Evolutionary conservation across 208 protist species (phyloP), one percentile per base, ranked within the genome.

Genomic region (Trypanosoma mega): DNA sequence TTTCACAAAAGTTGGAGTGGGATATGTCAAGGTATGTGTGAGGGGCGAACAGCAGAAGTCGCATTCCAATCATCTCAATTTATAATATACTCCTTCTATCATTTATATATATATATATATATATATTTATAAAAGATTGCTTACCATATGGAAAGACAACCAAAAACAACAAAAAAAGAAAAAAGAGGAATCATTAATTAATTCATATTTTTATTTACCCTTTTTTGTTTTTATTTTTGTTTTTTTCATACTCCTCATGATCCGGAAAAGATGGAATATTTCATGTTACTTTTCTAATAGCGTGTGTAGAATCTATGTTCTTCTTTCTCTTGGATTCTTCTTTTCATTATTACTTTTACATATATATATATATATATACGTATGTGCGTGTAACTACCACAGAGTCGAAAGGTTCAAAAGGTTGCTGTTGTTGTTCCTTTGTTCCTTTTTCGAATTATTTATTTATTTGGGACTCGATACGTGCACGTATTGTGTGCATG

Each of bases 41-140:
- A n/a, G 16, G 24, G n/a, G 16, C 9, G 20, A n/a, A 54, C 21
- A 24, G 31, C 6, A 24, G 31, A 54, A 33, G 29, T 41, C 12
- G 29, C 14, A n/a, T 7, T 50, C 49, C 3, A 16, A 14, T 48
- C 18, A 2, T 26, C 27, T 6, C n/a, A 24, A 0, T 50, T 16
- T 62, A 14, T 29, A 21, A 30, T 48, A 6, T 3, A 0, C 39
- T 20, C 11, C 53, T 31, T 11, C 41, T 18, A 14, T 48, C 36
- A n/a, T 21, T 26, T 20, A 54, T 47, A 29, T 29, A 20, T n/a
- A 48, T 45, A 67, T 63, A 57, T 66, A 61, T 66, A 50, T 48
- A 48, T 20, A 54, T 29, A 30, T 31, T n/a, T n/a, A n/a, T n/a
- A 18, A 21, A 18, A 0, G 34, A 60, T n/a, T 9, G 8, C 4